These are phyloP conservation scores for Zizania palustris DNA, from an alignment of 202 grass and related monocot species.

Conservation along the genomic window DNA sequence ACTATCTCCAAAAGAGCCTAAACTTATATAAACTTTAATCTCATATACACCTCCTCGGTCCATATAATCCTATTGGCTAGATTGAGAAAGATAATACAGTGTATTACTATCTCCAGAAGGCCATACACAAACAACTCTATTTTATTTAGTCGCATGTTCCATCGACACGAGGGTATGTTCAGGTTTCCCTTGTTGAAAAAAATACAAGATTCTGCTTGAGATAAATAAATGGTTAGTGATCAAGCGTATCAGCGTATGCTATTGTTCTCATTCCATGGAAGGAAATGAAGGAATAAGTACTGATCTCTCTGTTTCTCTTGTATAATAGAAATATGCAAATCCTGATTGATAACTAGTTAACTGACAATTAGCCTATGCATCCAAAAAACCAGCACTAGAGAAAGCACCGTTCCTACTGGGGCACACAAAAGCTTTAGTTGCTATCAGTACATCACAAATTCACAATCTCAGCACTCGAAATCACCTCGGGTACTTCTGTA, in stretches of 20 bases:
- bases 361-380: slow-evolving; percentile 2
- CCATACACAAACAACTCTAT: too few relatives aligned
- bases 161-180: background rate
- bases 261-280: background rate
- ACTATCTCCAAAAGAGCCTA: too few relatives aligned
- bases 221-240: background rate
- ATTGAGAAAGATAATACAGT: too few relatives aligned
- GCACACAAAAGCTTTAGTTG: background rate
- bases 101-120: too few relatives aligned
- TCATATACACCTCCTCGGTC: too few relatives aligned
- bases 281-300: background rate
- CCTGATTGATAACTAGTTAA: slow-evolving; percentile 13
- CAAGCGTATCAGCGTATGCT: background rate
- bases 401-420: background rate
- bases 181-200: slow-evolving; percentile 1
- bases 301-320: background rate
- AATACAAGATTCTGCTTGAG: background rate
- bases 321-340: slow-evolving; percentile 12
- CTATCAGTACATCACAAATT: slow-evolving; percentile 4
- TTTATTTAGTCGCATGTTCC: too few relatives aligned
- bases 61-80: too few relatives aligned
- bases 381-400: slow-evolving; percentile 20
- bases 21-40: too few relatives aligned
- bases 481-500: slow-evolving; percentile 62
- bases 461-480: background rate